Percentiles rank a stretch among this genome's conserved stretches.
Evolutionary conservation across 768 basidiomycete species (phyloP).

Genomic region (Mycena capillaripes): DNA sequence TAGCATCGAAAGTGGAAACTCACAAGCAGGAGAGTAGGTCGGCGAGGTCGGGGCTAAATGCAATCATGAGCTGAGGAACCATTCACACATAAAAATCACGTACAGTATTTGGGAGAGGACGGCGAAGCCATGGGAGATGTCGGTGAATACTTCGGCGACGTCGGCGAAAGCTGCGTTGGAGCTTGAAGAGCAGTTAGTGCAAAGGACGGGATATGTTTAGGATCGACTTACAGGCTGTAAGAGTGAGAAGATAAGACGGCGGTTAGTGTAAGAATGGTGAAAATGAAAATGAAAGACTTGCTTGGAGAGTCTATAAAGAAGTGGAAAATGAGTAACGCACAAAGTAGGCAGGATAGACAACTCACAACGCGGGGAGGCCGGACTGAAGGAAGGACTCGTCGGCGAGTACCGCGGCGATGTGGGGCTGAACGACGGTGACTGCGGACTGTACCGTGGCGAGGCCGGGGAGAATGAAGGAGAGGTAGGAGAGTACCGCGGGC

Average conservation of each 20-base stretch:
- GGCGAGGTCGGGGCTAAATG: slow-evolving; percentile 85
- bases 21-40: slow-evolving; percentile 90
- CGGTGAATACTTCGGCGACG: slow-evolving; percentile 94
- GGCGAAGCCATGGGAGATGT: slow-evolving; percentile 93
- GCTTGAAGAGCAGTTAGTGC: slow-evolving; percentile 55
- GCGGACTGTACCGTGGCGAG: slow-evolving; percentile 88
- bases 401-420: slow-evolving; percentile 93
- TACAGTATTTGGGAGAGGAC: slow-evolving; percentile 93
- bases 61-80: slow-evolving; percentile 29
- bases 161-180: slow-evolving; percentile 87
- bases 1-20: slow-evolving; percentile 49
- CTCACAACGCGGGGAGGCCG: slow-evolving; percentile 93
- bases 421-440: slow-evolving; percentile 92
- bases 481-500: slow-evolving; percentile 88
- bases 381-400: slow-evolving; percentile 92
- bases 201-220: slow-evolving; percentile 12
- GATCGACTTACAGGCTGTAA: slow-evolving; percentile 72
- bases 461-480: slow-evolving; percentile 90
- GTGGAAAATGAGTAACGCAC: slow-evolving; percentile 37
- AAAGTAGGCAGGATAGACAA: slow-evolving; percentile 35
- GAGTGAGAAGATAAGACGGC: slow-evolving; percentile 16
- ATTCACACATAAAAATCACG: slow-evolving; percentile 45
- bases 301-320: slow-evolving; percentile 84
- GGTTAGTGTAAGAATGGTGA: slow-evolving; percentile 41
- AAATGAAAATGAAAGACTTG: slow-evolving; percentile 60